These are phyloP conservation scores for Zoysia pacifica DNA, from an alignment of 176 grass and related monocot genomes.

Conservation along the genomic window DNA sequence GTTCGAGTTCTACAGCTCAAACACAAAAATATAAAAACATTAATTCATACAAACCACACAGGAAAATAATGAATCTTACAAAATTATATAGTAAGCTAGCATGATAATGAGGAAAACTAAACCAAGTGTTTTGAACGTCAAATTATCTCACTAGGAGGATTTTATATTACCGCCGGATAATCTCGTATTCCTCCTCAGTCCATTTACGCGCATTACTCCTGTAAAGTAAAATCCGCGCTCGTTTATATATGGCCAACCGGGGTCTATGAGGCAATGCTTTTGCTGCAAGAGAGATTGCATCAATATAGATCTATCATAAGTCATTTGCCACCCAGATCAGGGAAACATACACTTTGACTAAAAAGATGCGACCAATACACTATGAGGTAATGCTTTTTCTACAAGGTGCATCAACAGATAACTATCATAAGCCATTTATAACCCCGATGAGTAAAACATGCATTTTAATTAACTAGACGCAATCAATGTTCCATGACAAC, in stretches of 20 bases:
- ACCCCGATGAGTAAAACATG: too few species aligned
- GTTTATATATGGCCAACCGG: slow-evolving; percentile 16
- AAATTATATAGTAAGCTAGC: background rate
- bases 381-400: too few species aligned
- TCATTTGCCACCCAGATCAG: slow-evolving; percentile 7
- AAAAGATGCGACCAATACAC: background rate
- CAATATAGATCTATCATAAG: slow-evolving; percentile 11
- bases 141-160: background rate
- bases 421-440: too few species aligned
- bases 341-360: background rate
- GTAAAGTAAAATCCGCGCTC: slow-evolving; percentile 52
- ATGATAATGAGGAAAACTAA: slow-evolving; percentile 13
- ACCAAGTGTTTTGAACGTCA: background rate
- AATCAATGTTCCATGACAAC: background rate
- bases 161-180: slow-evolving; percentile 49
- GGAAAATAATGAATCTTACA: slow-evolving; percentile 1
- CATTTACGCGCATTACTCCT: slow-evolving; percentile 56
- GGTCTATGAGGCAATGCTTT: slow-evolving; percentile 68
- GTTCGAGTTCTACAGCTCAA: slow-evolving; percentile 10
- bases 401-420: too few species aligned
- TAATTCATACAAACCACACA: slow-evolving; percentile 10
- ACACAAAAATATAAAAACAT: slow-evolving; percentile 18
- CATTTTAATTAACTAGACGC: background rate
- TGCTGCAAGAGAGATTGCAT: slow-evolving; percentile 43
- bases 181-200: slow-evolving; percentile 62